These are phyloP conservation scores for Botrytis aclada DNA, from an alignment of 2,329 filamentous ascomycete genomes.

Conservation along the genomic window DNA sequence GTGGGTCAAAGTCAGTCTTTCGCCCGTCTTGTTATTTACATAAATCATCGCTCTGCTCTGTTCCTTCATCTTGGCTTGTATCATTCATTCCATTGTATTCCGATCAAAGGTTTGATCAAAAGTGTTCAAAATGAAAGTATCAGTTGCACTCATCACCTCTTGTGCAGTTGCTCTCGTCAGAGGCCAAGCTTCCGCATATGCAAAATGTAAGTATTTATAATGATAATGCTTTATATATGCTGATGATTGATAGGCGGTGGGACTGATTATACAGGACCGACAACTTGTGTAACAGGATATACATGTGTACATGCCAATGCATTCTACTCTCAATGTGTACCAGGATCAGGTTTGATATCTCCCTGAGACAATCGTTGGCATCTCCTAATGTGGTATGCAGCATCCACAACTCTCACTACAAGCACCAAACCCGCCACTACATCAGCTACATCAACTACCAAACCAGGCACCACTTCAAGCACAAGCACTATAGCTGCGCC, in stretches of 20 bases:
- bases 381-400: background rate
- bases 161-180: slow-evolving; percentile 5
- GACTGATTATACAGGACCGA: background rate
- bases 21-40: background rate
- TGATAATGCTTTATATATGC: background rate
- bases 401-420: slow-evolving; percentile 5
- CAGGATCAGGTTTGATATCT: background rate
- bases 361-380: background rate
- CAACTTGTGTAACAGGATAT: slow-evolving; percentile 6
- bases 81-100: background rate
- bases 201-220: slow-evolving; percentile 5
- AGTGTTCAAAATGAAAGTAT: slow-evolving; percentile 2
- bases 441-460: slow-evolving; percentile 9
- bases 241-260: slow-evolving; percentile 13
- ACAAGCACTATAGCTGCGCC: slow-evolving; percentile 18
- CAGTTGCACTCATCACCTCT: slow-evolving; percentile 1
- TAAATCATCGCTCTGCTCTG: background rate
- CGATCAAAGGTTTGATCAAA: background rate
- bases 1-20: background rate
- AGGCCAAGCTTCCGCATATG: slow-evolving; percentile 4
- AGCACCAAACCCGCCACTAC: slow-evolving; percentile 1
- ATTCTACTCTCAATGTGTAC: slow-evolving; percentile 16
- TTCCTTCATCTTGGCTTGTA: background rate
- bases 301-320: background rate
- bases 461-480: slow-evolving; percentile 13